These are phyloP conservation scores for Petasospora fabianii DNA, from an alignment of 1,139 yeast species.

Conservation along the genomic window DNA sequence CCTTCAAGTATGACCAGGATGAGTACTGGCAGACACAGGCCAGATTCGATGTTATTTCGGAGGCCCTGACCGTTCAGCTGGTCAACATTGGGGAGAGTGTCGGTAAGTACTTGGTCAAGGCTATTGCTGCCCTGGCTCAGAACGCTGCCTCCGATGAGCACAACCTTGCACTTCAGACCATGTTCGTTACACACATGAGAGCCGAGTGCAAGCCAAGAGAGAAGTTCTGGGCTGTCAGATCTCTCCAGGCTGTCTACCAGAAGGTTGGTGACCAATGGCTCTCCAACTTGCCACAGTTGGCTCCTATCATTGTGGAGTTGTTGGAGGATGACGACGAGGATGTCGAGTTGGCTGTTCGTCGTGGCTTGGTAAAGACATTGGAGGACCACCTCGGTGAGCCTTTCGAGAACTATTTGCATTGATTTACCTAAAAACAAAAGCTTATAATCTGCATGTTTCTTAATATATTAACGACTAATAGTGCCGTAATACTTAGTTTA, in stretches of 20 bases:
- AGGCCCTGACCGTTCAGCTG: conserved; percentile 63
- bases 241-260: conserved; percentile 77
- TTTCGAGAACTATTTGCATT: conserved; percentile 78
- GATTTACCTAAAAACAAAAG: too few relatives aligned
- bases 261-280: conserved; percentile 97
- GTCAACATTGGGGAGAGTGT: conserved; percentile 61
- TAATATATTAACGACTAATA: too few relatives aligned
- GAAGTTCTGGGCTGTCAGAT: conserved; percentile 81
- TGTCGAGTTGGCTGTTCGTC: conserved; percentile 87
- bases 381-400: conserved; percentile 95
- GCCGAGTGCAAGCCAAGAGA: conserved; percentile 47
- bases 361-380: conserved; percentile 86
- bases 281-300: conserved; percentile 83
- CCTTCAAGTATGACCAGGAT: conserved; percentile 85
- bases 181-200: conserved; percentile 53
- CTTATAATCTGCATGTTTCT: too few relatives aligned
- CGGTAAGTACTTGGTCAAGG: conserved; percentile 76
- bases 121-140: conserved; percentile 71
- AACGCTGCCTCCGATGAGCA: conserved; percentile 77
- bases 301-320: conserved; percentile 92
- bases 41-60: conserved; percentile 70
- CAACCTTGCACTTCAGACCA: conserved; percentile 60
- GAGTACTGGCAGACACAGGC: conserved; percentile 92
- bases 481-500: too few relatives aligned
- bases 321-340: conserved; percentile 93